Evolutionary conservation across 768 basidiomycete genomes (phyloP), one percentile per base, ranked within the genome.

Genomic region (Boletellus ananas): DNA sequence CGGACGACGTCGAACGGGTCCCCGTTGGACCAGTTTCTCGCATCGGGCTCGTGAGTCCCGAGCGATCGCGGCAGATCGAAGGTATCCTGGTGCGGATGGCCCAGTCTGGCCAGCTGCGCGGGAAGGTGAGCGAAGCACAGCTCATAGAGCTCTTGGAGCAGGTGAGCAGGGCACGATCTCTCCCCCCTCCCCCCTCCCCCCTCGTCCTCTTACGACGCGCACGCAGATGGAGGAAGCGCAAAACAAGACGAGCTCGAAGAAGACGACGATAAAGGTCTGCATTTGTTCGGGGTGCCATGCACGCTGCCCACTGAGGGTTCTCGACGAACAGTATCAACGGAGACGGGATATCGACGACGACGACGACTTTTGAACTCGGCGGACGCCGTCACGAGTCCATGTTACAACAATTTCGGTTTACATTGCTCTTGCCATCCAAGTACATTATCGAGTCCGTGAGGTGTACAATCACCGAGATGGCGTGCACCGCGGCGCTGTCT

Each of bases 141-240:
- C 76, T 96, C 47, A 90, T 96, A 56, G 84, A 83, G 42, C 72
- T 95, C 33, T 76, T 95, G 51, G 87, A 94, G 58, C 90, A 95
- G 79, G 93, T 87, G 53, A 55, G 61, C 23, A 29, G 10, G 17
- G 5, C 12, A 9, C 8, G 9, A 11, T 29, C 29, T 29, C 11
- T 29, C 10, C 29, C 9, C 9, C 29, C 29, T 11, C 29, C 27
- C 27, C 27, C 10, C 27, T 10, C 3, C 11, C 16, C 20, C 7
- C 18, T 18, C n/a, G 69, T 57, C 12, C 18, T 44, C 63, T 60
- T 13, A 62, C 18, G 31, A 8, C 34, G 18, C 17, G 35, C 25
- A 31, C 49, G 31, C 53, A 83, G 81, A 77, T 83, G 67, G 81
- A 83, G 55, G 75, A 77, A 33, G 77, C 73, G 12, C 70, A 79